Conservation (phyloP, 2,329 filamentous ascomycete genomes). For the Neofusicoccum cordaticola region DNA sequence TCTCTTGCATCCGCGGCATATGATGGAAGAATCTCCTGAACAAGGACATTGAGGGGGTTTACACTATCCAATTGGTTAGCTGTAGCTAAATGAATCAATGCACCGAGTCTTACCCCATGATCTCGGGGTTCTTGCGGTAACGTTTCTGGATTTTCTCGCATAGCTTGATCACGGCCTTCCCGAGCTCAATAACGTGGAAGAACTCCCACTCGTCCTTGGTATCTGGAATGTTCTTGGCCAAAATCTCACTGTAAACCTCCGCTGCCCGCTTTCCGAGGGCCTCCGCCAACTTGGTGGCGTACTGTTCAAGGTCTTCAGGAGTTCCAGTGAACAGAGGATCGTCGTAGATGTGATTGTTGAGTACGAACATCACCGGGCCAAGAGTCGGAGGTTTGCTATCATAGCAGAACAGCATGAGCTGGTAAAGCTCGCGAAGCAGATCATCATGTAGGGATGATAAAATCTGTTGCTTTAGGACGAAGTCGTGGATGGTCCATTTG, state of each 20-base stretch:
- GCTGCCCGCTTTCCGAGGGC: conserved; percentile 71
- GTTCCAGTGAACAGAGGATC: conserved; percentile 74
- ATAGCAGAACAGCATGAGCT: conserved; percentile 83
- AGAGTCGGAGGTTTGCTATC: conserved; percentile 82
- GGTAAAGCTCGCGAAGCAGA: conserved; percentile 81
- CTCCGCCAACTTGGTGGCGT: conserved; percentile 67
- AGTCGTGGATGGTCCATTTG: conserved; percentile 51
- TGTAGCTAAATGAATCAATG: conserved; percentile 18
- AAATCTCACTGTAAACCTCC: conserved; percentile 74
- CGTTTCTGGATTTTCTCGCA: conserved; percentile 89
- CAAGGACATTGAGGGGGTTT: conserved; percentile 66
- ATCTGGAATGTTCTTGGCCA: conserved; percentile 76
- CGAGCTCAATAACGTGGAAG: conserved; percentile 83
- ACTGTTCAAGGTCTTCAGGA: conserved; percentile 68
- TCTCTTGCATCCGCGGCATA: conserved; percentile 88
- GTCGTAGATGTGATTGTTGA: conserved; percentile 77
- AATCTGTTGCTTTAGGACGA: conserved; percentile 66
- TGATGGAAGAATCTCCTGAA: conserved; percentile 80
- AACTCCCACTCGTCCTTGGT: conserved; percentile 85
- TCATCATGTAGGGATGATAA: conserved; percentile 75
- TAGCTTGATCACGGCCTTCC: conserved; percentile 79
- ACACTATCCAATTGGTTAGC: conserved; percentile 35
- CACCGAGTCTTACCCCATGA: conserved; percentile 63
- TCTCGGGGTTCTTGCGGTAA: conserved; percentile 81
- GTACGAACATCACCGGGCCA: conserved; percentile 72